Conservation (phyloP, 179 eudicot genomes). For the Carnegiea gigantea region DNA sequence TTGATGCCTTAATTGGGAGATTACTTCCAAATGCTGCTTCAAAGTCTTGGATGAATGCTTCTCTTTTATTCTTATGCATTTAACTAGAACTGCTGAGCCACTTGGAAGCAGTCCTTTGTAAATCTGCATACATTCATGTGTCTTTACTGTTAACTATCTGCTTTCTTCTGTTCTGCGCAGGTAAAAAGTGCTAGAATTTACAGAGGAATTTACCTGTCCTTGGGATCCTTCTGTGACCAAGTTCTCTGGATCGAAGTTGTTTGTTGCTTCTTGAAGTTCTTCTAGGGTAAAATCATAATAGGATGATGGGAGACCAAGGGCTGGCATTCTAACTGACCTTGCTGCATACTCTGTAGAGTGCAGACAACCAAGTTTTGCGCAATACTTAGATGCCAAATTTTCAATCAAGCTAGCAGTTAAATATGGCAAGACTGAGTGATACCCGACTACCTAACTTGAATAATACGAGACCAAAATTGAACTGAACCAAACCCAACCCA, state of each 20-base stretch:
- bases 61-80: constrained; percentile 64
- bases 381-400: not conserved
- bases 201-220: constrained; percentile 51
- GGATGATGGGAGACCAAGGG: constrained; percentile 65
- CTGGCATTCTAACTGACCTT: constrained; percentile 49
- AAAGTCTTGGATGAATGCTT: constrained; percentile 65
- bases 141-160: not conserved
- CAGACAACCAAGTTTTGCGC: not conserved
- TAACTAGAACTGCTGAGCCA: constrained; percentile 64
- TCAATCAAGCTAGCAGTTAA: no score
- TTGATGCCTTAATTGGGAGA: constrained; percentile 71
- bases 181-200: not conserved
- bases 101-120: constrained; percentile 70
- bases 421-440: not conserved
- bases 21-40: constrained; percentile 70
- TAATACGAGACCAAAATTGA: not conserved
- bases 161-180: not conserved
- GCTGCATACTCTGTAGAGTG: constrained; percentile 53
- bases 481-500: not conserved
- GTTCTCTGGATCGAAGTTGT: constrained; percentile 65
- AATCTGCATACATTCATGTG: constrained; percentile 39
- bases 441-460: not conserved
- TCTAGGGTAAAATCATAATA: constrained; percentile 65
- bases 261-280: constrained; percentile 88
- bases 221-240: constrained; percentile 64